Evolutionary conservation across 495 filamentous ascomycete species (phyloP).

Genomic region (Astrothelium macrocarpum): DNA sequence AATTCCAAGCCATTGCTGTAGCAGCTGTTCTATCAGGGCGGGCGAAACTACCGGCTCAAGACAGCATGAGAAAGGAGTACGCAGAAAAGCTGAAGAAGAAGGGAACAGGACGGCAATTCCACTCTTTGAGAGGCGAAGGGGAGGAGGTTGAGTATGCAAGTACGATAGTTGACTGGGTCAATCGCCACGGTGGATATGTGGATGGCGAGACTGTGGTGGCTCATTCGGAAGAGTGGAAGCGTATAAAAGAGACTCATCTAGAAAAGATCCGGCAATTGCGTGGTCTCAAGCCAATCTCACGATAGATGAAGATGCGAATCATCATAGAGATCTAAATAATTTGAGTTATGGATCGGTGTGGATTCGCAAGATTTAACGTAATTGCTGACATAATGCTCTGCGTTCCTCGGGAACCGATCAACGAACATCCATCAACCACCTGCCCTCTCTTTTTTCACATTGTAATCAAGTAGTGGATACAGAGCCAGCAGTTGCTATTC

Average conservation of each 20-base stretch:
- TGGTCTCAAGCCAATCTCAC: background rate
- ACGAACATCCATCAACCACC: too few relatives aligned
- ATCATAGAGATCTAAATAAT: background rate
- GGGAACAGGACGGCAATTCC: slow-evolving; percentile 45
- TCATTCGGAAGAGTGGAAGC: slow-evolving; percentile 31
- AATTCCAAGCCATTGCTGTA: slow-evolving; percentile 54
- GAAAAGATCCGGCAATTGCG: background rate
- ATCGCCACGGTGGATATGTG: slow-evolving; percentile 26
- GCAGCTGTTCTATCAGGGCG: slow-evolving; percentile 46
- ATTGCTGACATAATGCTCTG: background rate
- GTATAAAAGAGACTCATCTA: background rate
- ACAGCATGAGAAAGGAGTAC: slow-evolving; percentile 47
- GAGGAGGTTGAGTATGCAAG: slow-evolving; percentile 47
- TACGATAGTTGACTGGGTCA: slow-evolving; percentile 46
- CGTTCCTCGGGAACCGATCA: background rate
- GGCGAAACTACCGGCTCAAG: slow-evolving; percentile 38
- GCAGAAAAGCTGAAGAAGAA: slow-evolving; percentile 33
- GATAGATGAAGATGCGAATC: background rate
- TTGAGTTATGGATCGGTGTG: too few relatives aligned
- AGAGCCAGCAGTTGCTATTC: too few relatives aligned
- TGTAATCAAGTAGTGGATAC: too few relatives aligned
- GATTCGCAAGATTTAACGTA: too few relatives aligned
- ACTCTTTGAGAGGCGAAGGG: slow-evolving; percentile 33
- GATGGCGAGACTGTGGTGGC: slow-evolving; percentile 34
- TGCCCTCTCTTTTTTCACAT: too few relatives aligned